Evolutionary conservation across 768 basidiomycete species (phyloP).

Genomic region (Asterophora parasitica): DNA sequence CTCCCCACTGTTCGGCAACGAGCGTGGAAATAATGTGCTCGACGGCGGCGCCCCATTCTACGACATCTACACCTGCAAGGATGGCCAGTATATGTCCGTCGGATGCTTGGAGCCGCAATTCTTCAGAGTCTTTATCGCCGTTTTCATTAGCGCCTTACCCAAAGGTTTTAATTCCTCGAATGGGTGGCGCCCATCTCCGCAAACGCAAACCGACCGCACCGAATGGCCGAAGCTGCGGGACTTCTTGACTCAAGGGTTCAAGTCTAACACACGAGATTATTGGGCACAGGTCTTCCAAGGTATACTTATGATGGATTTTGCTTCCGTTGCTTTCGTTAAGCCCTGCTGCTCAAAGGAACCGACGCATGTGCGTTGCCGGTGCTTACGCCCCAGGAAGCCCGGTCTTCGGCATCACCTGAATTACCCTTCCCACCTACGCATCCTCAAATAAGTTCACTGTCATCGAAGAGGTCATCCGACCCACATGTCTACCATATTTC

Average conservation of each 20-base stretch:
- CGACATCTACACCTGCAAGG: constrained; percentile 65
- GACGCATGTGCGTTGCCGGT: constrained; percentile 74
- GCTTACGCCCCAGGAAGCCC: constrained; percentile 59
- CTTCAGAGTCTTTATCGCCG: constrained; percentile 55
- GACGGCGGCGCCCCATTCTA: constrained; percentile 83
- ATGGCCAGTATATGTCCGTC: constrained; percentile 71
- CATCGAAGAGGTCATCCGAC: constrained; percentile 6
- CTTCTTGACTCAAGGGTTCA: constrained; percentile 65
- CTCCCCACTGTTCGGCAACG: constrained; percentile 33
- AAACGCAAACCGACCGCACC: constrained; percentile 38
- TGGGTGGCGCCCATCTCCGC: constrained; percentile 52
- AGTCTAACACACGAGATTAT: constrained; percentile 52
- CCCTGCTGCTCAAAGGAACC: constrained; percentile 37
- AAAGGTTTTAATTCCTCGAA: constrained; percentile 34
- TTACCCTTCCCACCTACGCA: constrained; percentile 46
- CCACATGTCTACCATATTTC: constrained; percentile 22
- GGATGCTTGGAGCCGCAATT: constrained; percentile 74
- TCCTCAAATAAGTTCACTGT: constrained; percentile 36
- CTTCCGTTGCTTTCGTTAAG: neutral
- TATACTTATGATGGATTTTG: constrained; percentile 22
- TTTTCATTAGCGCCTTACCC: constrained; percentile 48
- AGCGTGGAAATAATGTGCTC: constrained; percentile 55
- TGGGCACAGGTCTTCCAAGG: constrained; percentile 70
- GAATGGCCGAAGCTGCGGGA: constrained; percentile 54
- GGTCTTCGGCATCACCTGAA: constrained; percentile 31